phyloP scores from a whole-genome alignment of 2,329 filamentous ascomycete genomes.

The Cryphonectria carpinicola region DNA sequence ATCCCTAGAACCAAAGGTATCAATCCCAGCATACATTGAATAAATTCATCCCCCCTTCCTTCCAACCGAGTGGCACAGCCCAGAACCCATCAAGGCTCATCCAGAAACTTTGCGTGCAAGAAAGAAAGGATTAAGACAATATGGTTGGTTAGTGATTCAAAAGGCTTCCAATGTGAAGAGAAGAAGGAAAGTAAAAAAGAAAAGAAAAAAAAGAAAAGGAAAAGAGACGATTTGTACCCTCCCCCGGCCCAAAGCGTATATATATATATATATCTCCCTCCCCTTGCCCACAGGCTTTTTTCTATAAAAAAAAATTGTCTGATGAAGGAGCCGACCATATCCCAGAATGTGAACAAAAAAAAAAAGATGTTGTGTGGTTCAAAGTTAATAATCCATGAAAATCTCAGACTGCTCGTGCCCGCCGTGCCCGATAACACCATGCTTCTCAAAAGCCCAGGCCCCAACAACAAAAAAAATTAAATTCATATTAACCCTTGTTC shows the following conservation, averaged over 20 bases:
- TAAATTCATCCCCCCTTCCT: neutral
- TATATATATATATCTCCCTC: too few species aligned
- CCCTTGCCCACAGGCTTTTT: too few species aligned
- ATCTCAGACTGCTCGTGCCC: neutral
- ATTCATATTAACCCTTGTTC: neutral
- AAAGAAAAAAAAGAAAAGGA: neutral
- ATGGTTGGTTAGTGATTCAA: neutral
- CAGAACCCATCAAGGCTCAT: constrained; percentile 8
- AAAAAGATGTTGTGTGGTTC: neutral
- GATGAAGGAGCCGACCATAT: neutral
- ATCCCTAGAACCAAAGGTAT: constrained; percentile 23
- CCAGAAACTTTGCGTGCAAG: neutral
- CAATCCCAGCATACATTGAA: neutral
- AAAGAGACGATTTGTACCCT: neutral
- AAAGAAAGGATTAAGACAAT: neutral
- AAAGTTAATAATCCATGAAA: neutral
- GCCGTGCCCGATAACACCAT: constrained; percentile 16
- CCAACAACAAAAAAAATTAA: neutral
- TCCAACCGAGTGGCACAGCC: neutral
- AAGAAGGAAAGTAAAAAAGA: neutral
- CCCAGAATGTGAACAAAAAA: constrained; percentile 7
- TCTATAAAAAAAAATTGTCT: neutral
- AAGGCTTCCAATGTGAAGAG: neutral
- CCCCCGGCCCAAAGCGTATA: too few species aligned
- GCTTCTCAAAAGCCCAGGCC: constrained; percentile 7